Conservation (phyloP, 805 yeast genomes). For the Candida morakotiae region DNA sequence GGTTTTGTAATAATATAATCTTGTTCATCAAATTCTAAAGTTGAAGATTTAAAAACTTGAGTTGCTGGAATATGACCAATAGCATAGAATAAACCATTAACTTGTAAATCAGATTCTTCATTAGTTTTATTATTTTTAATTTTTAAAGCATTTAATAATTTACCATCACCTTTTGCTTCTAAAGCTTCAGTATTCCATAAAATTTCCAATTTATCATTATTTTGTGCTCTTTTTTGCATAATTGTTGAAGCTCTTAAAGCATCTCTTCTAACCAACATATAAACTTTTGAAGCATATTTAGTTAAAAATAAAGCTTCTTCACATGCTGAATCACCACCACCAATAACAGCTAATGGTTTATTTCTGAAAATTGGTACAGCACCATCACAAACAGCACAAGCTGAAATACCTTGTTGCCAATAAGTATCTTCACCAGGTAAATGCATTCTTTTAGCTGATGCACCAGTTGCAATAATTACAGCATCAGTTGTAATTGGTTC, state of each 20-base stretch:
- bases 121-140: conserved; percentile 71
- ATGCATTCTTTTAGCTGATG: conserved; percentile 90
- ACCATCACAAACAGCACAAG: conserved; percentile 99
- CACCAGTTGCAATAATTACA: conserved; percentile 93
- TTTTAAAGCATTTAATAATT: conserved; percentile 60
- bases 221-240: conserved; percentile 90
- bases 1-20: conserved; percentile 90
- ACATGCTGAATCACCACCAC: conserved; percentile 99
- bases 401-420: conserved; percentile 99
- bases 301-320: conserved; percentile 97
- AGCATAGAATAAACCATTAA: conserved; percentile 94
- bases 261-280: conserved; percentile 90
- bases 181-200: conserved; percentile 79
- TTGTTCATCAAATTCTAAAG: conserved; percentile 76
- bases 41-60: conserved; percentile 59
- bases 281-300: conserved; percentile 96
- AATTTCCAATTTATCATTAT: conserved; percentile 86
- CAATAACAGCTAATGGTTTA: conserved; percentile 95
- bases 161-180: conserved; percentile 94
- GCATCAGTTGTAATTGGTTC: conserved; percentile 93
- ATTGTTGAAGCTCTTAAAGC: conserved; percentile 90
- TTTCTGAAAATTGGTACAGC: conserved; percentile 98
- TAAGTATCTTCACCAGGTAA: conserved; percentile 95
- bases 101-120: conserved; percentile 64
- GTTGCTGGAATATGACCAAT: conserved; percentile 98